Evolutionary conservation across 2,329 filamentous ascomycete species (phyloP).

Genomic region (Cladosporium cucumerinum): DNA sequence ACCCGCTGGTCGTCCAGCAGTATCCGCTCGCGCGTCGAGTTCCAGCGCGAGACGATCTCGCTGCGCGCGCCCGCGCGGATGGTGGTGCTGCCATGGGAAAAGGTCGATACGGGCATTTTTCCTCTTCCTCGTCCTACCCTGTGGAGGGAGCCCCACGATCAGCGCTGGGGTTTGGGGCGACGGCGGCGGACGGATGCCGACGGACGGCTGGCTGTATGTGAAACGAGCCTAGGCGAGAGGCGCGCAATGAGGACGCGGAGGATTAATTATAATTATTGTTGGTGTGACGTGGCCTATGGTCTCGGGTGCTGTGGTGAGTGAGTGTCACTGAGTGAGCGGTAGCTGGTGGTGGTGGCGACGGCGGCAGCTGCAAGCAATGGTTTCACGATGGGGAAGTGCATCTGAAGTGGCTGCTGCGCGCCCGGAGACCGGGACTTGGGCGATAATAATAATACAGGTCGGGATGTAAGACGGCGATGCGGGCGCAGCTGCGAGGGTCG

Average conservation of each 20-base stretch:
- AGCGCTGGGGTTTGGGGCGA: conserved; percentile 10
- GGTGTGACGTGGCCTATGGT: neutral
- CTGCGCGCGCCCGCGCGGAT: conserved; percentile 17
- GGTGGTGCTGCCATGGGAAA: conserved; percentile 23
- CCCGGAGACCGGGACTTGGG: neutral
- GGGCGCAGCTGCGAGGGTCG: conserved; percentile 7
- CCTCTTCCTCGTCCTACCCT: neutral
- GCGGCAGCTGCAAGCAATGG: neutral
- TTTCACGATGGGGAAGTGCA: neutral
- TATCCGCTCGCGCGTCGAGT: conserved; percentile 28
- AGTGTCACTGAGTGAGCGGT: neutral
- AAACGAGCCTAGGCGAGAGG: conserved; percentile 6
- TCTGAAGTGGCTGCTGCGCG: neutral
- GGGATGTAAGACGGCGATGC: conserved; percentile 12
- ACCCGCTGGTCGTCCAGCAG: conserved; percentile 26
- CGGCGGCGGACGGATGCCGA: conserved; percentile 1
- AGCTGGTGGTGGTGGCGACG: neutral
- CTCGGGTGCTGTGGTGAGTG: neutral
- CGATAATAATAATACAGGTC: neutral
- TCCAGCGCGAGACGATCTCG: conserved; percentile 27
- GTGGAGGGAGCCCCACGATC: neutral
- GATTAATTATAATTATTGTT: neutral
- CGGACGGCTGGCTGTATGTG: conserved; percentile 2
- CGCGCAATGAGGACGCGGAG: neutral
- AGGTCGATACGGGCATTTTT: conserved; percentile 31